Percentiles rank a stretch among this genome's conserved stretches.
These are phyloP conservation scores for Graphilbum fragrans DNA, from an alignment of 2,329 filamentous ascomycete genomes.

Conservation along the genomic window DNA sequence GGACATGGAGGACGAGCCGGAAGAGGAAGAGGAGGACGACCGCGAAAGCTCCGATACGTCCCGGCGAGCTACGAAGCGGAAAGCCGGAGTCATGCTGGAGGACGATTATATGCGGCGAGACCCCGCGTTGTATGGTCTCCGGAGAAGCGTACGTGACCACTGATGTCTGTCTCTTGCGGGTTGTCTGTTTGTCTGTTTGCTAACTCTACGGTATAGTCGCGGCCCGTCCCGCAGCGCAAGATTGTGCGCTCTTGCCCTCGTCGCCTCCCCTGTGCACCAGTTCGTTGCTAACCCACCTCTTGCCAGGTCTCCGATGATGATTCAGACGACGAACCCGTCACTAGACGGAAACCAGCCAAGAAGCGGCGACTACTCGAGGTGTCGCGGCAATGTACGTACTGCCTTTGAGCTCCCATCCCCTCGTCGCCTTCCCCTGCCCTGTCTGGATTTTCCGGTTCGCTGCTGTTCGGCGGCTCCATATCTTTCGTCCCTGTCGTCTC, in stretches of 20 bases:
- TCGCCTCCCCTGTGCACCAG: not conserved
- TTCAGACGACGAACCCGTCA: constrained; percentile 40
- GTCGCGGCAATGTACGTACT: constrained; percentile 11
- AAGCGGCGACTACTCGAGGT: constrained; percentile 44
- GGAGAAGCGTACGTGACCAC: constrained; percentile 65
- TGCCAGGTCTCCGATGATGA: constrained; percentile 24
- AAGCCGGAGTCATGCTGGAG: constrained; percentile 49
- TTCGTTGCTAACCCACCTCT: constrained; percentile 2
- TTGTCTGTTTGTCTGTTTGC: not conserved
- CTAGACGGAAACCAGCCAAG: constrained; percentile 52
- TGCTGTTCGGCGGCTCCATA: no score
- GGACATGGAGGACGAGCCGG: constrained; percentile 34
- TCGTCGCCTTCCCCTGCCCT: no score
- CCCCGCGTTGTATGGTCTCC: constrained; percentile 86
- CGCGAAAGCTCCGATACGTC: constrained; percentile 62
- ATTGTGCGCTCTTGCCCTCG: constrained; percentile 39
- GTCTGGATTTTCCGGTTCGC: no score
- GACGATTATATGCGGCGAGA: constrained; percentile 82
- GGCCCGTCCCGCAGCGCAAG: constrained; percentile 44
- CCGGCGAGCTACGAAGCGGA: constrained; percentile 60
- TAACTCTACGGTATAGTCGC: constrained; percentile 32
- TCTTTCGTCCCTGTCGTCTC: no score
- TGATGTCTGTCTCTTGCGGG: constrained; percentile 3
- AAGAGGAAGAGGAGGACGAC: constrained; percentile 31
- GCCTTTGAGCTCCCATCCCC: no score